These are phyloP conservation scores for Neurospora sp. DNA, from an alignment of 495 filamentous ascomycete genomes.

Conservation along the genomic window DNA sequence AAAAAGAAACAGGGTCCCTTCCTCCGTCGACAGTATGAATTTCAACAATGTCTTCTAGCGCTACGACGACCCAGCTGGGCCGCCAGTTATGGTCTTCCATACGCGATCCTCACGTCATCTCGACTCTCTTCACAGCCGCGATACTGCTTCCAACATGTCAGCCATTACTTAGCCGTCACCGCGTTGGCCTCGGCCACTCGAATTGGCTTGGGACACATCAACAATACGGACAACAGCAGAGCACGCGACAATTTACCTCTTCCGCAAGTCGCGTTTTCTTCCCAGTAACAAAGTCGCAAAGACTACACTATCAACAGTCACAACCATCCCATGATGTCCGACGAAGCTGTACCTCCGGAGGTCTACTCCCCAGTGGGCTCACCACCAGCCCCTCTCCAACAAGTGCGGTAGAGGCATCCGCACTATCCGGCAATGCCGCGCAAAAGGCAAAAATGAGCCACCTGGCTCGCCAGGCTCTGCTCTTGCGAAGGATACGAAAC, in stretches of 20 bases:
- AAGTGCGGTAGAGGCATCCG: constrained; percentile 27
- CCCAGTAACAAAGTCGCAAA: constrained; percentile 7
- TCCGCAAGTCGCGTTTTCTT: constrained; percentile 3
- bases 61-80: constrained; percentile 34
- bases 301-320: constrained; percentile 3
- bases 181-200: constrained; percentile 6
- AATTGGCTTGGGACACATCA: neutral
- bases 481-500: neutral
- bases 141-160: constrained; percentile 20
- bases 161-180: constrained; percentile 7
- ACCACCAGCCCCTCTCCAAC: constrained; percentile 29
- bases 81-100: constrained; percentile 35
- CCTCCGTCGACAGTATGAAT: constrained; percentile 21
- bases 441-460: constrained; percentile 29
- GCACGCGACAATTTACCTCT: neutral
- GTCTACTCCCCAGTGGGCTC: constrained; percentile 29
- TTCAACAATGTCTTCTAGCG: constrained; percentile 38
- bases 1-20: neutral
- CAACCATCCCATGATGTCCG: constrained; percentile 19
- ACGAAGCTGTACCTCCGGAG: constrained; percentile 34
- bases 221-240: constrained; percentile 1
- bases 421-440: constrained; percentile 18
- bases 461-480: constrained; percentile 30
- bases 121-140: constrained; percentile 15
- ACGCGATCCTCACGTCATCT: constrained; percentile 25